Base-by-base conservation (phyloP, 2,329 filamentous ascomycete genomes). In the Hypoxylon sp. region DNA sequence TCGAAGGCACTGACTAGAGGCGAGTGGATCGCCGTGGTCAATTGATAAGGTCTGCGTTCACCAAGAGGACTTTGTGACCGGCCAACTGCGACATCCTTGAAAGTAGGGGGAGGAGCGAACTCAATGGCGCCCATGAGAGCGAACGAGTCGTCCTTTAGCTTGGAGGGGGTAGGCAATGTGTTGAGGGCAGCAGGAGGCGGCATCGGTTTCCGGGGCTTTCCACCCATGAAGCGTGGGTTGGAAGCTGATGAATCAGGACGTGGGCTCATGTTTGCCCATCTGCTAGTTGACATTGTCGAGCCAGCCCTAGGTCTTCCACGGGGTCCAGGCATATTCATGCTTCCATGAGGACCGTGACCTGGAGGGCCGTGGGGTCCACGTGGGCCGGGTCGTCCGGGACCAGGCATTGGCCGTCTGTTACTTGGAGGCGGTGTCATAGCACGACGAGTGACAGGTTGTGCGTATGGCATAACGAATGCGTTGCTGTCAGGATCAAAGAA, bases 361-460 rank as follows among this genome's bases (percentile, higher is more conserved):
- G n/a, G 75, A 35, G 76, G 74, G 1, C 77, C 75, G 27, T 64
- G 72, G 2, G 76, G 76, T 3, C 77, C 76, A 37, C 75, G 74
- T 42, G 62, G 69, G 48, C 75, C 70, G 7, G 76, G 74, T 42
- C 61, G 69, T 48, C 75, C 70, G 7, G 76, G 72, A 46, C 76
- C 75, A 24, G 77, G 77, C 77, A 81, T 80, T 10, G 76, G 77
- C 35, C 77, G 75, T 54, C 77, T 72, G 55, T 71, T 73, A 48
- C 62, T 83, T 1, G 95, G 94, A 17, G 95, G 95, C 57, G 95
- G 95, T 19, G 95, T 98, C 95, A 98, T 98, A 57, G 95, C 95
- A 75, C 95, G 92, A 74, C 95, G 92, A 70, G 89, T 91, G 15
- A 97, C 88, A 10, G 93, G 93, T 79, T 98, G 89, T 10, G 94